phyloP scores from a whole-genome alignment of 2,329 filamentous ascomycete species.

The Diaporthe vexans region DNA sequence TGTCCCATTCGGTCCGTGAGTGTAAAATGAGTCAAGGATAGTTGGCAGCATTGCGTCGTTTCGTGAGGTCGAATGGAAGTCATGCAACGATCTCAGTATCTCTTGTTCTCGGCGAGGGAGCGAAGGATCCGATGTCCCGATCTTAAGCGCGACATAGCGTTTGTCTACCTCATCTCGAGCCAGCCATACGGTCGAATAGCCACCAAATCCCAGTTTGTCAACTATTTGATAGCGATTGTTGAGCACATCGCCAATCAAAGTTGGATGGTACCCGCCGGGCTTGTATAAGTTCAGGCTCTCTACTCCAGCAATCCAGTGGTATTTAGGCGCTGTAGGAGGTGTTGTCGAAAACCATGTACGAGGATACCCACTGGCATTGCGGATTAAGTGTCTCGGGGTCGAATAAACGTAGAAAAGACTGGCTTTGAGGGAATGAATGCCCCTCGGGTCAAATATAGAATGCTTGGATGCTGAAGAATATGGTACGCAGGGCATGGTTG shows the following conservation, averaged over 20 bases:
- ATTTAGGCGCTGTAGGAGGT: not conserved
- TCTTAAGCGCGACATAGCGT: slow-evolving; percentile 44
- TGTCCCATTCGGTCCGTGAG: slow-evolving; percentile 1
- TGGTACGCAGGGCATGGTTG: too few relatives aligned
- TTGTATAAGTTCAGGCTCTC: not conserved
- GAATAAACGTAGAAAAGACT: too few relatives aligned
- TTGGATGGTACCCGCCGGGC: slow-evolving; percentile 11
- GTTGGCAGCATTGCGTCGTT: not conserved
- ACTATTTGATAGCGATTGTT: slow-evolving; percentile 17
- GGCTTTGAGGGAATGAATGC: too few relatives aligned
- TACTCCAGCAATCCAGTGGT: slow-evolving; percentile 13
- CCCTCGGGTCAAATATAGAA: too few relatives aligned
- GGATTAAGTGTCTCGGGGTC: not conserved
- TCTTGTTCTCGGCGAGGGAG: not conserved
- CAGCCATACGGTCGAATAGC: slow-evolving; percentile 22
- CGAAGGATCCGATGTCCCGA: not conserved
- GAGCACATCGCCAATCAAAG: not conserved
- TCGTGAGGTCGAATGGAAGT: not conserved
- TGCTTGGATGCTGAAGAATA: too few relatives aligned
- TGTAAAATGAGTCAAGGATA: slow-evolving; percentile 5
- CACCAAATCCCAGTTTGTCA: slow-evolving; percentile 21
- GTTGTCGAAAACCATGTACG: not conserved
- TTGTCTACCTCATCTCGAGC: slow-evolving; percentile 18
- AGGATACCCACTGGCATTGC: not conserved
- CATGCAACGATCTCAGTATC: not conserved